Conservation (phyloP, 805 yeast species). For the Kazachstania viticola region DNA sequence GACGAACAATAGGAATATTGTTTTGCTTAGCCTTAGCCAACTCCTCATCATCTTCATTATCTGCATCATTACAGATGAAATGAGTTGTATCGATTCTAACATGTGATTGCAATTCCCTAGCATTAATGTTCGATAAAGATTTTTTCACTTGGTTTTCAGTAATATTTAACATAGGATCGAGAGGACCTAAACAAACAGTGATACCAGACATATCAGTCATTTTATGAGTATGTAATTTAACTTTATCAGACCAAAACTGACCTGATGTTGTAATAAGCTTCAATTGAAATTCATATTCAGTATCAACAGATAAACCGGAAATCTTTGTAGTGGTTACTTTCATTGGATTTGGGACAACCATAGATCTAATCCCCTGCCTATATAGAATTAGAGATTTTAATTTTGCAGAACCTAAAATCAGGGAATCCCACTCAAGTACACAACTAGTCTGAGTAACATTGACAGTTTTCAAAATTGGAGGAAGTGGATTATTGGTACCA, state of each 20-base stretch:
- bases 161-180: slow-evolving; percentile 42
- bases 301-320: slow-evolving; percentile 84
- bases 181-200: slow-evolving; percentile 78
- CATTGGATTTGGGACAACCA: slow-evolving; percentile 76
- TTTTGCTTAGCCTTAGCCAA: slow-evolving; percentile 68
- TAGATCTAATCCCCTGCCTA: slow-evolving; percentile 50
- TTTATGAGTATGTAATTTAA: slow-evolving; percentile 75
- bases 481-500: slow-evolving; percentile 59
- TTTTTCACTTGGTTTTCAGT: slow-evolving; percentile 45
- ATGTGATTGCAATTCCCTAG: slow-evolving; percentile 59
- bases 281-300: slow-evolving; percentile 67
- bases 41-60: slow-evolving; percentile 32
- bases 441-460: slow-evolving; percentile 92
- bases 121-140: slow-evolving; percentile 63
- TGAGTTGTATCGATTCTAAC: slow-evolving; percentile 91
- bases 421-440: slow-evolving; percentile 87
- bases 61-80: slow-evolving; percentile 42
- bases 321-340: slow-evolving; percentile 72
- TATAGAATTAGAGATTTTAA: slow-evolving; percentile 66
- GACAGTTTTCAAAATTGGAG: slow-evolving; percentile 55
- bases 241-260: slow-evolving; percentile 51
- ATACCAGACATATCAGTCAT: slow-evolving; percentile 94
- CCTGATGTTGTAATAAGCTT: slow-evolving; percentile 86
- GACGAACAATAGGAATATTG: slow-evolving; percentile 88
- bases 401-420: slow-evolving; percentile 72